Conservation (phyloP, 2,329 filamentous ascomycete genomes). For the Fusarium sulawesiense region DNA sequence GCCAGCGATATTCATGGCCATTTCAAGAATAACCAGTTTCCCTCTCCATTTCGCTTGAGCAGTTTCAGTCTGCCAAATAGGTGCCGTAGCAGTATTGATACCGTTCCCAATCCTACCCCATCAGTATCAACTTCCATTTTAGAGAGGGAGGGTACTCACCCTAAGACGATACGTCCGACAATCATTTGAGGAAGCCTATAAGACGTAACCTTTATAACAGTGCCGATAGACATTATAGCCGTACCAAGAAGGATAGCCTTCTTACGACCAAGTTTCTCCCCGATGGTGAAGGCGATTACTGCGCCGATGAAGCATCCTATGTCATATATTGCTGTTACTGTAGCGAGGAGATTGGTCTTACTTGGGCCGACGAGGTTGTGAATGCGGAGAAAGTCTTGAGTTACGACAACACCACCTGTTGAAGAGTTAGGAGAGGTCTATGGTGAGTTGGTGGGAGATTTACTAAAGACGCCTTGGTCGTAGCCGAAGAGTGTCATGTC, state of each 20-base stretch:
- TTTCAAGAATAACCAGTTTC: slow-evolving; percentile 19
- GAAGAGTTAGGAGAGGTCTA: background rate
- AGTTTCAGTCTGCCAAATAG: slow-evolving; percentile 32
- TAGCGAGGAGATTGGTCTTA: slow-evolving; percentile 26
- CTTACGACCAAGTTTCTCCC: slow-evolving; percentile 22
- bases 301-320: slow-evolving; percentile 29
- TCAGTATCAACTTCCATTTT: background rate
- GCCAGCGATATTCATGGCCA: slow-evolving; percentile 31
- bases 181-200: slow-evolving; percentile 34
- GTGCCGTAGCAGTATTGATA: slow-evolving; percentile 48
- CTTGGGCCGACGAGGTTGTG: slow-evolving; percentile 24
- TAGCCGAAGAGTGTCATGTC: slow-evolving; percentile 31
- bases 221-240: slow-evolving; percentile 23
- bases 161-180: slow-evolving; percentile 20
- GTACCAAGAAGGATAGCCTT: slow-evolving; percentile 26
- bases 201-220: slow-evolving; percentile 19
- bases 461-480: slow-evolving; percentile 22
- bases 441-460: background rate
- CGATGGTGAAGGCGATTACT: slow-evolving; percentile 20
- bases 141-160: background rate
- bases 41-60: slow-evolving; percentile 18
- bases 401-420: slow-evolving; percentile 25
- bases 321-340: slow-evolving; percentile 29
- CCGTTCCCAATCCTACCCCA: slow-evolving; percentile 13
- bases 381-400: slow-evolving; percentile 21